Base-by-base conservation (phyloP, 768 basidiomycete genomes). In the Panaeolus papilionaceus region DNA sequence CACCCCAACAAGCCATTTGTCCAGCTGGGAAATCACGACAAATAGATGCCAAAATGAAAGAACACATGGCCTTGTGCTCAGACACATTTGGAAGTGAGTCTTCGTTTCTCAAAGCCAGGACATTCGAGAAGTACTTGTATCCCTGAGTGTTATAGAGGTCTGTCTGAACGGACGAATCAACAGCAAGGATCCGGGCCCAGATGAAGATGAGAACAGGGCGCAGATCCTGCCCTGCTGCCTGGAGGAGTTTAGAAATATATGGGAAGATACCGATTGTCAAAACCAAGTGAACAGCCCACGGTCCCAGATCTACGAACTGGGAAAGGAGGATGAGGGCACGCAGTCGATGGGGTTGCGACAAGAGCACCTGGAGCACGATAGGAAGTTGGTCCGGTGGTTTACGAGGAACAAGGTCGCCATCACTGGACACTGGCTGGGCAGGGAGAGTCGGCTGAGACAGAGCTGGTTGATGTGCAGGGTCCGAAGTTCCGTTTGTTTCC, bases 181-280 rank as follows among this genome's bases (percentile, higher is more conserved):
- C 95, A 1, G 97, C 97, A 37, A 99, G 87, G 69, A 99, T 98
- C 23, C 98, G 88, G 2, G 97, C 93, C 98, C 98, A 99, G 67
- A 99, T 99, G 82, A 98, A 99, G 70, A 99, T 98, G 23, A 99
- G 84, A 9, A 99, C 97, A 0, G 98, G 98, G 33, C 95, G 92
- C n/a, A 99, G 86, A 73, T 99, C 97, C 71, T 91, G 90, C 1
- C 96, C 94, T 0, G 96, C 95, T 0, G 97, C 96, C 78, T 98
- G 96, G 7, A 99, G 86, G 5, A 99, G 87, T 74, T 98, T 96
- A 66, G 95, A 94, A 63, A 99, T 98, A 76, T 99, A 99, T 3
- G 98, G 97, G 82, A 98, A 99, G 74, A 99, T 98, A 12, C 98
- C 98, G 73, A 99, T 98, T 6, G 92, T 92, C 40, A 99, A 85